These are phyloP conservation scores for Suhomyces bokatorum DNA, from an alignment of 1,139 yeast species.

Conservation along the genomic window DNA sequence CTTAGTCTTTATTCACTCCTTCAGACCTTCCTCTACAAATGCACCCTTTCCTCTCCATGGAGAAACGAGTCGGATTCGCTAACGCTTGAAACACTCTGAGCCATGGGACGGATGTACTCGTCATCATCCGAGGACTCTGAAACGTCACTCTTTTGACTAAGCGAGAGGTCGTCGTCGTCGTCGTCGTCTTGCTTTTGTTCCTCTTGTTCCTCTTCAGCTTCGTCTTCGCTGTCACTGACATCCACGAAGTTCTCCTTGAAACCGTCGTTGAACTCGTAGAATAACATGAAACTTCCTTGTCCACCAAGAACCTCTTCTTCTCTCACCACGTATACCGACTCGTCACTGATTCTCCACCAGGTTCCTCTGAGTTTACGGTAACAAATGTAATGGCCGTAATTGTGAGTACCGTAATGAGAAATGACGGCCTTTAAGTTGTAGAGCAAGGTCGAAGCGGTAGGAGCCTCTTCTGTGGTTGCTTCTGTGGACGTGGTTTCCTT, in stretches of 20 bases:
- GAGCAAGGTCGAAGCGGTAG: slow-evolving; percentile 39
- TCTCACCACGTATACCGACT: slow-evolving; percentile 74
- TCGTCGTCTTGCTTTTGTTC: slow-evolving; percentile 12
- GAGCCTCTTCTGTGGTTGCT: not conserved
- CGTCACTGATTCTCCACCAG: slow-evolving; percentile 97
- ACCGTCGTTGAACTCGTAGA: slow-evolving; percentile 64
- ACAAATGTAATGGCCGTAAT: slow-evolving; percentile 92
- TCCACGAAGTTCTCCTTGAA: slow-evolving; percentile 33
- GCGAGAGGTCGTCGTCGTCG: slow-evolving; percentile 8
- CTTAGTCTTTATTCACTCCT: not conserved
- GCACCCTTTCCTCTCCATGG: slow-evolving; percentile 18
- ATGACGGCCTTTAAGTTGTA: slow-evolving; percentile 82
- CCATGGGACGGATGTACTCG: slow-evolving; percentile 5
- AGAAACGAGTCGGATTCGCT: slow-evolving; percentile 12
- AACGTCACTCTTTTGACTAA: slow-evolving; percentile 12
- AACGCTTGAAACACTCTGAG: slow-evolving; percentile 4
- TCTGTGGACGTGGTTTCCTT: slow-evolving; percentile 9
- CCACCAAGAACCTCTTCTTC: slow-evolving; percentile 78
- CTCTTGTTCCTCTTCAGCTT: slow-evolving; percentile 28
- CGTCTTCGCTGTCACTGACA: slow-evolving; percentile 38
- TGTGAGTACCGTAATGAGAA: slow-evolving; percentile 91
- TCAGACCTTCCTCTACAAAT: slow-evolving; percentile 9
- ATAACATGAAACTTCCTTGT: slow-evolving; percentile 90
- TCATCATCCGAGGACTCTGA: slow-evolving; percentile 7
- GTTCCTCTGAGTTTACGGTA: slow-evolving; percentile 76